Percentiles rank a stretch among this genome's conserved stretches.
Conservation (phyloP, 345 rosid species). For the Lepidium aucheri region DNA sequence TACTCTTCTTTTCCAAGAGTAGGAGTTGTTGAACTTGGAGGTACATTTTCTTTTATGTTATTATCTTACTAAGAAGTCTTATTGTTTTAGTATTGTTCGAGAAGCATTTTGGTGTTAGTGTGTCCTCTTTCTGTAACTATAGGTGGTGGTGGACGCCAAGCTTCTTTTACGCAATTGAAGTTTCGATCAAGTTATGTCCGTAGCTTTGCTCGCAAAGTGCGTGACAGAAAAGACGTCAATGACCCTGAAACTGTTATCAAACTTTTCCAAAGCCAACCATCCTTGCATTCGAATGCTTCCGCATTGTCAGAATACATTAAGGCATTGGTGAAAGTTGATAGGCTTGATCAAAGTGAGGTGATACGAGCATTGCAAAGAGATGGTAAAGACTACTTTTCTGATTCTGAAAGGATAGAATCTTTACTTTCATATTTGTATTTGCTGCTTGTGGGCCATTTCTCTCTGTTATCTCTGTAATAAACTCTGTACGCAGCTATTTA, state of each 20-base stretch:
- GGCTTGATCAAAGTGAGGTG: no score
- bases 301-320: constrained; percentile 80
- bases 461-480: constrained; percentile 17
- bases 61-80: background rate
- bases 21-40: constrained; percentile 36
- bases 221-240: constrained; percentile 64
- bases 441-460: background rate
- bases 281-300: constrained; percentile 53
- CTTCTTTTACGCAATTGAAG: constrained; percentile 32
- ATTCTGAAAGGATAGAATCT: background rate
- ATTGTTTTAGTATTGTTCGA: background rate
- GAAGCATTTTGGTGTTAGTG: background rate
- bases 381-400: constrained; percentile 11
- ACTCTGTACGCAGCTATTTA: background rate
- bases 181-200: constrained; percentile 72
- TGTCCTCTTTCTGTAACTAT: background rate
- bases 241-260: constrained; percentile 89
- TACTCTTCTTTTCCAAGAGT: constrained; percentile 32
- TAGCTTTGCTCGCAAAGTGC: constrained; percentile 61
- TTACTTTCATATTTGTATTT: constrained; percentile 13
- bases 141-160: constrained; percentile 3
- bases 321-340: constrained; percentile 84
- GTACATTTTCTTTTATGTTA: constrained; percentile 12
- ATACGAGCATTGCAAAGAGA: no score
- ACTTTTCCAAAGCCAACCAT: constrained; percentile 70